Percentiles rank a stretch among this genome's conserved stretches.
These are phyloP conservation scores for Fusarium sacchari DNA, from an alignment of 2,329 filamentous ascomycete genomes.

Conservation along the genomic window DNA sequence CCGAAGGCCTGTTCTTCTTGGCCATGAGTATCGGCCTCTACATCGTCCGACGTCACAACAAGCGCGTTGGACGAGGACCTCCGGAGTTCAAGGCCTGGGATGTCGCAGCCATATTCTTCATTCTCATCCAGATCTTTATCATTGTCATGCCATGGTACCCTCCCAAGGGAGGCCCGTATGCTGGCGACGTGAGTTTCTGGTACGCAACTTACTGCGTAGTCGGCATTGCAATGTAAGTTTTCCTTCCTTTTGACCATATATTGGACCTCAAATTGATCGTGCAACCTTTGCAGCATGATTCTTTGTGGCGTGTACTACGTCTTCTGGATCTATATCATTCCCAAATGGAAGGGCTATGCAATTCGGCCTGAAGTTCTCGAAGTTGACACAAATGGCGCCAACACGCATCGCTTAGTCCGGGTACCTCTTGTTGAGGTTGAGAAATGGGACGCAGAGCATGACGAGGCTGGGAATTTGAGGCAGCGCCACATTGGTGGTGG, in stretches of 20 bases:
- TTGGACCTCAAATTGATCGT: neutral
- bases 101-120: constrained; percentile 65
- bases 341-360: constrained; percentile 60
- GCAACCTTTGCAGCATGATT: constrained; percentile 52
- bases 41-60: constrained; percentile 65
- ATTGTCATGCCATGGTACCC: constrained; percentile 79
- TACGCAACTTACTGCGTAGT: constrained; percentile 76
- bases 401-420: constrained; percentile 60
- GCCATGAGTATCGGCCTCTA: constrained; percentile 67
- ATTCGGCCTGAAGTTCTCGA: constrained; percentile 65
- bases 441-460: constrained; percentile 68
- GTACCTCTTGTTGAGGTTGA: constrained; percentile 61
- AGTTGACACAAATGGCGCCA: constrained; percentile 52
- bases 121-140: constrained; percentile 69
- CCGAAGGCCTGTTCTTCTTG: constrained; percentile 66
- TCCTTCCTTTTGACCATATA: rapidly evolving
- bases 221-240: constrained; percentile 70
- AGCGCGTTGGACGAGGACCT: constrained; percentile 57
- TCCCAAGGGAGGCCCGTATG: constrained; percentile 65
- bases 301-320: constrained; percentile 68
- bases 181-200: constrained; percentile 77
- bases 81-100: constrained; percentile 70
- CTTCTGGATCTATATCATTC: constrained; percentile 66
- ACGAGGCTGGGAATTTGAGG: constrained; percentile 53
- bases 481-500: neutral